Conservation (phyloP, 75 land plant genomes). For the Cunninghamia lanceolata region DNA sequence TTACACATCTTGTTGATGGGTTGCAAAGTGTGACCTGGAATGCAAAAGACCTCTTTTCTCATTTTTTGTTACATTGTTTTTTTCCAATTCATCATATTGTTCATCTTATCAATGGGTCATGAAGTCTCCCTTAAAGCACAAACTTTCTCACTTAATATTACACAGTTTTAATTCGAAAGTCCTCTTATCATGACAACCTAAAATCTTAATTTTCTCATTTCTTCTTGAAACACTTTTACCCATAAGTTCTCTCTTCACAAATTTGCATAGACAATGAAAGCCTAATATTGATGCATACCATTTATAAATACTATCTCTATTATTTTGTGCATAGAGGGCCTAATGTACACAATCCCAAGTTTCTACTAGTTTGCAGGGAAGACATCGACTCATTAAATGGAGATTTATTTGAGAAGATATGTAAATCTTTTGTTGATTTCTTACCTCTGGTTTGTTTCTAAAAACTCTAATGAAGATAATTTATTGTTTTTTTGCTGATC, state of each 20-base stretch:
- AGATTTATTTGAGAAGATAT: constrained; percentile 62
- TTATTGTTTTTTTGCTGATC: neutral
- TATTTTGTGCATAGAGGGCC: constrained; percentile 56
- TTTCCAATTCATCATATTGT: too few species aligned
- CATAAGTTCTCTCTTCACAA: neutral
- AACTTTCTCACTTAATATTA: too few species aligned
- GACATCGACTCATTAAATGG: constrained; percentile 77
- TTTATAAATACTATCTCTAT: too few species aligned
- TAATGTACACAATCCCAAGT: constrained; percentile 73
- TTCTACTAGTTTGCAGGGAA: constrained; percentile 62
- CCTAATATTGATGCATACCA: neutral
- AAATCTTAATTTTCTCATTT: neutral
- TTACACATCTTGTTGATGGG: too few species aligned
- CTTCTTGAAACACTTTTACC: neutral
- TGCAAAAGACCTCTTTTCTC: neutral
- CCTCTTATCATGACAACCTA: too few species aligned
- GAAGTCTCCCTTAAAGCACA: too few species aligned
- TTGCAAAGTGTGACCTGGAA: too few species aligned
- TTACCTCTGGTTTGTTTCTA: constrained; percentile 66
- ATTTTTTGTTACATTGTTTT: too few species aligned
- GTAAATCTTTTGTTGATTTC: constrained; percentile 76
- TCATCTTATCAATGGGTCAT: too few species aligned
- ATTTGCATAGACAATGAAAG: neutral
- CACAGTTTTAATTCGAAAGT: too few species aligned
- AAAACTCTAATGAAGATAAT: neutral